These are phyloP conservation scores for Cicer cuneatum DNA, from an alignment of 306 rosid species.

Conservation along the genomic window DNA sequence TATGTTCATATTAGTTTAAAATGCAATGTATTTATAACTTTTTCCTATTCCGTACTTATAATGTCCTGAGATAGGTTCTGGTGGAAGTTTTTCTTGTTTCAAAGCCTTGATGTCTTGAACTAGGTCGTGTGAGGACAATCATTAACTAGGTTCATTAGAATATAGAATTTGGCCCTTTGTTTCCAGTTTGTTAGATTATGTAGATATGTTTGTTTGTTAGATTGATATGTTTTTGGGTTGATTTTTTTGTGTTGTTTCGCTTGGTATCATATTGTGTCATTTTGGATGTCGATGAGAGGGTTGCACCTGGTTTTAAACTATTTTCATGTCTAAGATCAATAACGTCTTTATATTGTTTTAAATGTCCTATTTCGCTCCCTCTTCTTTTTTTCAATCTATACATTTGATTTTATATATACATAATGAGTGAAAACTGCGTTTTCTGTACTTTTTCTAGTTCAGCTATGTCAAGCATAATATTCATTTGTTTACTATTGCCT, in stretches of 20 bases:
- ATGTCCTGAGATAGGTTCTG: slow-evolving; percentile 27
- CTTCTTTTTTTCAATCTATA: background rate
- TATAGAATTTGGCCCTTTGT: slow-evolving; percentile 13
- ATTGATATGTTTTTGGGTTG: slow-evolving; percentile 4
- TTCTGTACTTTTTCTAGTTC: slow-evolving; percentile 32
- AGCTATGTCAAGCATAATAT: slow-evolving; percentile 20
- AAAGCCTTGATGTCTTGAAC: slow-evolving; percentile 38
- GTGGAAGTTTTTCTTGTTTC: slow-evolving; percentile 30
- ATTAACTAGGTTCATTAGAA: slow-evolving; percentile 23
- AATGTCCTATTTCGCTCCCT: background rate
- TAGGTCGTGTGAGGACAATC: slow-evolving; percentile 26
- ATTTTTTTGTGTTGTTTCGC: background rate
- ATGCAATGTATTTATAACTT: slow-evolving; percentile 1
- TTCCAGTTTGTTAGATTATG: slow-evolving; percentile 28
- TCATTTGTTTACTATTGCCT: slow-evolving; percentile 20
- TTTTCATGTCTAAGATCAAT: background rate
- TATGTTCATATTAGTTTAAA: slow-evolving; percentile 10
- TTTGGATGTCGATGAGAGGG: slow-evolving; percentile 21
- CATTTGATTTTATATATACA: background rate
- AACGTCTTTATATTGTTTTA: slow-evolving; percentile 6
- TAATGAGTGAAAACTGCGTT: slow-evolving; percentile 19
- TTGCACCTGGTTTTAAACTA: slow-evolving; percentile 6
- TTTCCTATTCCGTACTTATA: slow-evolving; percentile 30
- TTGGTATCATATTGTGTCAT: slow-evolving; percentile 31
- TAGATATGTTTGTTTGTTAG: slow-evolving; percentile 7